phyloP scores from a whole-genome alignment of 2,329 filamentous ascomycete genomes.

The Nectriaceae sp. region DNA sequence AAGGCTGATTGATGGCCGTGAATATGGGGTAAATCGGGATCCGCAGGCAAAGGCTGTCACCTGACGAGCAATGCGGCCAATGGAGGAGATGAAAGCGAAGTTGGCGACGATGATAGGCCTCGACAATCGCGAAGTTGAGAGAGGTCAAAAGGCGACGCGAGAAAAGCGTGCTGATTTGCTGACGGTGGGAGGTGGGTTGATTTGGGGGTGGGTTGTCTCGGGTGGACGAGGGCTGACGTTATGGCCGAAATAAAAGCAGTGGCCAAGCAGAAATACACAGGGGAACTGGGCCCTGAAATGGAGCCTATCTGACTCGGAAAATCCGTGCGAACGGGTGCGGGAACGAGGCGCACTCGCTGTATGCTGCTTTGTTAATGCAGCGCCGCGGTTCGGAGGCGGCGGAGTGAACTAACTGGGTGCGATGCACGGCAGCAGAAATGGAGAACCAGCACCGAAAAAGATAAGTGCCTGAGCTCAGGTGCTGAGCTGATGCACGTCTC shows the following conservation, averaged over 20 bases:
- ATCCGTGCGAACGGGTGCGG: no score
- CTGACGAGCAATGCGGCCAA: slow-evolving; percentile 53
- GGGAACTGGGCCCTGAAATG: no score
- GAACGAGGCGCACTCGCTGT: no score
- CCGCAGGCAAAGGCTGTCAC: slow-evolving; percentile 47
- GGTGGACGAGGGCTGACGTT: slow-evolving; percentile 26
- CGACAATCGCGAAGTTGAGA: slow-evolving; percentile 41
- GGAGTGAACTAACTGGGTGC: background rate
- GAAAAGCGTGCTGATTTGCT: slow-evolving; percentile 55
- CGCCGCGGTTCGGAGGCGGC: no score
- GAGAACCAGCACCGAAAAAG: background rate
- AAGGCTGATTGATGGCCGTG: slow-evolving; percentile 22
- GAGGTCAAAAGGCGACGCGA: slow-evolving; percentile 35
- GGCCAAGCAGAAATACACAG: no score
- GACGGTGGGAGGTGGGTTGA: slow-evolving; percentile 30
- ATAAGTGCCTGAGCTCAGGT: background rate
- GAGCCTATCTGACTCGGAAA: no score
- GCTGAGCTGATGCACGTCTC: background rate
- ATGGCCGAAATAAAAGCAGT: no score
- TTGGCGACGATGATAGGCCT: slow-evolving; percentile 56
- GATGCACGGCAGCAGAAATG: background rate
- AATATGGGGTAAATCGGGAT: slow-evolving; percentile 31
- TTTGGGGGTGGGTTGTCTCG: slow-evolving; percentile 31
- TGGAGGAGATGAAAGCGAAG: slow-evolving; percentile 43
- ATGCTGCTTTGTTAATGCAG: no score